Conservation (phyloP, 805 yeast genomes). For the Wickerhamiella galacta region DNA sequence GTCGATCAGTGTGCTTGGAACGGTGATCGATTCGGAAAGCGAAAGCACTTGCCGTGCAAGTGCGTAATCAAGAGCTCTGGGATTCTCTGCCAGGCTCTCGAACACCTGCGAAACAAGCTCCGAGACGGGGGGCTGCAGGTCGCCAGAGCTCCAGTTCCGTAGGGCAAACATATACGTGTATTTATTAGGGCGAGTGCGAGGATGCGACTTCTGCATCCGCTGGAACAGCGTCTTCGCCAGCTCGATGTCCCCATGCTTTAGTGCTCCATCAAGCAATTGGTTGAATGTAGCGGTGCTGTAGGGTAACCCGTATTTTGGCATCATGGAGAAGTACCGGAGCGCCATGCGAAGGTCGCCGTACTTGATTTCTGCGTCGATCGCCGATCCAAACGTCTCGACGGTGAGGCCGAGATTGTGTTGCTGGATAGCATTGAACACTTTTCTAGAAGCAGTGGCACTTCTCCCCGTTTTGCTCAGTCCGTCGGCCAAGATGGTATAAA, state of each 20-base stretch:
- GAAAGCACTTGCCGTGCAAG: no score
- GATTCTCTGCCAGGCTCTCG: no score
- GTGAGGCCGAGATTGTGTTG: constrained; percentile 17
- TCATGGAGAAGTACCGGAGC: constrained; percentile 10
- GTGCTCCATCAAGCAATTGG: constrained; percentile 18
- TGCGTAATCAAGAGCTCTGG: no score
- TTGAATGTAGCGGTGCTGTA: constrained; percentile 18
- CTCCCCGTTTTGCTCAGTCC: constrained; percentile 34
- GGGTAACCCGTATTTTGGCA: constrained; percentile 14
- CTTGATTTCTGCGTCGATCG: constrained; percentile 19
- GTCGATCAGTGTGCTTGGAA: no score
- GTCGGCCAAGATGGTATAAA: constrained; percentile 36
- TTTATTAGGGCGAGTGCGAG: constrained; percentile 15
- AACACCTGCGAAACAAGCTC: no score
- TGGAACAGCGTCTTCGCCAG: constrained; percentile 13
- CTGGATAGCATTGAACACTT: constrained; percentile 29
- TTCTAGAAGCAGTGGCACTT: constrained; percentile 35
- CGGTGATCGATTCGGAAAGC: no score
- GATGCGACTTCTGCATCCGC: constrained; percentile 6
- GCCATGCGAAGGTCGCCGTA: constrained; percentile 16
- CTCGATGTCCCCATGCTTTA: constrained; percentile 8
- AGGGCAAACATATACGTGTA: constrained; percentile 18
- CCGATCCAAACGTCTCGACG: constrained; percentile 17
- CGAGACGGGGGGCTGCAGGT: no score
- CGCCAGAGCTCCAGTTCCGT: constrained; percentile 7